These are phyloP conservation scores for Trichoderma pleuroti DNA, from an alignment of 2,329 filamentous ascomycete genomes.

Conservation along the genomic window DNA sequence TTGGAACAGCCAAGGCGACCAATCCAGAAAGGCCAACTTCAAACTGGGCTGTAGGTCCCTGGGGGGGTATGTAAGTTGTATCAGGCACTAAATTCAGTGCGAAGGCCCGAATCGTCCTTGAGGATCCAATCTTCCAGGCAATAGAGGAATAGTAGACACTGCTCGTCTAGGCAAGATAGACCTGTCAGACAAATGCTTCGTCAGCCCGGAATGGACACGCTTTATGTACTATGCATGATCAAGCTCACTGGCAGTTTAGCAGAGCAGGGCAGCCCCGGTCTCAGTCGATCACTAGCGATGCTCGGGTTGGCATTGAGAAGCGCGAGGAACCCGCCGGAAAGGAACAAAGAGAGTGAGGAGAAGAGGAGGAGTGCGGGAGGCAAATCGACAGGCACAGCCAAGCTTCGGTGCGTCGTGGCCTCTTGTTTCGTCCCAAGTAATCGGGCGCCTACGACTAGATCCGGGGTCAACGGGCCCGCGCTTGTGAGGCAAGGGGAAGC, in stretches of 20 bases:
- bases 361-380: neutral
- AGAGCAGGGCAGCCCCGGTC: constrained; percentile 19
- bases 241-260: constrained; percentile 15
- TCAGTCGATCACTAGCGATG: constrained; percentile 17
- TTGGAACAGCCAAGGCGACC: constrained; percentile 16
- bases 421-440: constrained; percentile 19
- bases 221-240: constrained; percentile 20
- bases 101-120: constrained; percentile 19
- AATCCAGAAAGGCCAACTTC: constrained; percentile 18
- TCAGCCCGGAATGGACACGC: constrained; percentile 19
- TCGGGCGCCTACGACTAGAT: constrained; percentile 20
- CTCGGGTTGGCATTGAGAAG: constrained; percentile 15
- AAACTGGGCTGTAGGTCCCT: constrained; percentile 12
- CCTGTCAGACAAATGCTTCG: constrained; percentile 17
- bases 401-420: constrained; percentile 8
- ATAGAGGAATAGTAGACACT: constrained; percentile 14
- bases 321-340: neutral
- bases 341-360: neutral
- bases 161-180: constrained; percentile 19
- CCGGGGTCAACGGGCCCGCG: constrained; percentile 16
- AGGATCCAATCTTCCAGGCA: constrained; percentile 16
- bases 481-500: constrained; percentile 13
- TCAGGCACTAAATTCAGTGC: constrained; percentile 21
- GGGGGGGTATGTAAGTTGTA: constrained; percentile 15
- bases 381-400: constrained; percentile 18